Base-by-base conservation (phyloP, 768 basidiomycete genomes). In the Pisolithus sp. region DNA sequence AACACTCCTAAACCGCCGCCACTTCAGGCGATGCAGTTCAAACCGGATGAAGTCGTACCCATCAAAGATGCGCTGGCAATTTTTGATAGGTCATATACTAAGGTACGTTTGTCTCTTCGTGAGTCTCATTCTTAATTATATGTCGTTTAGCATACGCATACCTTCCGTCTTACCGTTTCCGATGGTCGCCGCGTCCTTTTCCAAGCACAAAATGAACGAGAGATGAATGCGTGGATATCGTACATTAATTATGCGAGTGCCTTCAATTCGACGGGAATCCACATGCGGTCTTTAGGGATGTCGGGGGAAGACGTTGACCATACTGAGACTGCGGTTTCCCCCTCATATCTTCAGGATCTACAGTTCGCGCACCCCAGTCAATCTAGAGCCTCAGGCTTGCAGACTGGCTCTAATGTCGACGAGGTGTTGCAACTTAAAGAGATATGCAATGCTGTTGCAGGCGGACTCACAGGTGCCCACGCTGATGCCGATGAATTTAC, bases 181-280 rank as follows among this genome's bases (percentile, higher is more conserved):
- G 81, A 87, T 59, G 84, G 89, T 10, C 86, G 90, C 1, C 88
- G 92, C 58, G 81, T 86, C 53, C 79, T 98, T 36, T 74, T 97
- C 18, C 90, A 92, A 62, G 78, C 88, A 6, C 62, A 74, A 12
- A 75, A 79, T 59, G 83, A 85, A 53, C 66, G 71, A 41, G 89
- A 93, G 52, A 77, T 90, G 72, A 86, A 93, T 59, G 80, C 85
- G 56, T 99, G 96, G 96, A 83, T 98, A 55, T 78, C 86, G 13
- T 75, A 78, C 30, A 92, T 98, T 62, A 99, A 99, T 69, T 98
- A 96, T 63, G 93, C 93, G 3, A 86, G 91, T 53, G 76, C 90
- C 5, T 98, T 96, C 80, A 93, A 86, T 70, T 83, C 90, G 2
- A 77, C 83, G 15, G 86, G 86, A 9, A 74, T 97, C 36, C 77